Conservation (phyloP, 306 rosid species). For the Ceratonia siliqua region DNA sequence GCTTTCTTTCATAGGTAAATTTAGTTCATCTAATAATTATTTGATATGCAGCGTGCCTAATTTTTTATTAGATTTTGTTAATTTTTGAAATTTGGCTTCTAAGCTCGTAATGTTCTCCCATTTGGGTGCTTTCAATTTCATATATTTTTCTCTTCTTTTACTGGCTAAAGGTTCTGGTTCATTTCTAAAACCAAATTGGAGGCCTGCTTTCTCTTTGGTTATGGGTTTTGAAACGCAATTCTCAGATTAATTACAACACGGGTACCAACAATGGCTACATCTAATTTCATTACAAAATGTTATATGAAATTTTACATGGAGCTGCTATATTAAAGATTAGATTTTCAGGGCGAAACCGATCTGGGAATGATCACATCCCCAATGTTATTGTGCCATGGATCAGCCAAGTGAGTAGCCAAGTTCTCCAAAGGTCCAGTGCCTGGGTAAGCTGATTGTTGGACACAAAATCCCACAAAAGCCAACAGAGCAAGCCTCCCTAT, state of each 20-base stretch:
- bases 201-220: no score
- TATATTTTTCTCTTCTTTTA: no score
- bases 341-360: conserved; percentile 39
- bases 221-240: conserved; percentile 5
- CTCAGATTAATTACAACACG: conserved; percentile 41
- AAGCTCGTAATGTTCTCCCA: no score
- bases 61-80: no score
- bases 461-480: conserved; percentile 88
- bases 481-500: conserved; percentile 88
- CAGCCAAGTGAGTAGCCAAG: conserved; percentile 98
- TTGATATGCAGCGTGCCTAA: no score
- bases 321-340: conserved; percentile 1
- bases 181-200: no score
- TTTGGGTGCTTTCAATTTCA: no score
- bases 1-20: no score
- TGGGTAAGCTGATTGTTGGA: conserved; percentile 94
- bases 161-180: no score
- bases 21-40: no score
- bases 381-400: conserved; percentile 99
- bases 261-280: conserved; percentile 18
- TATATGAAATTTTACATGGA: conserved; percentile 57
- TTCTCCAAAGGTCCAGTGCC: conserved; percentile 99
- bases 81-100: no score
- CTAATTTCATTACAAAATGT: conserved; percentile 42
- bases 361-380: conserved; percentile 79